Evolutionary conservation across 148 eudicot species (phyloP).

Genomic region (Chenopodium berlandieri): DNA sequence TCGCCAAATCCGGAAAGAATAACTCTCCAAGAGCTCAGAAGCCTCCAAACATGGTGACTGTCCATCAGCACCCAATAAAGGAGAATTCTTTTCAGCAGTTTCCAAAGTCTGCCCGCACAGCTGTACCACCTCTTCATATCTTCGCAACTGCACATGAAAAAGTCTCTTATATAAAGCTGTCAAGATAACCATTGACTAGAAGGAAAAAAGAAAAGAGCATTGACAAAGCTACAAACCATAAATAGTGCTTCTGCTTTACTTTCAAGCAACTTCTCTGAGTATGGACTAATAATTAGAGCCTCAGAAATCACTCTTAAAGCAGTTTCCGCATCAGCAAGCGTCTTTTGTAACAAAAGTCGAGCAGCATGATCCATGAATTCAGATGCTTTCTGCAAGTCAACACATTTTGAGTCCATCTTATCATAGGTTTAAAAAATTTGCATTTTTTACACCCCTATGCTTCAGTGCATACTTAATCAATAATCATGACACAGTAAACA

Average conservation of each 20-base stretch:
- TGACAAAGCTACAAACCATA: slow-evolving; percentile 48
- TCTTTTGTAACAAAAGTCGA: slow-evolving; percentile 50
- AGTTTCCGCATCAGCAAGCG: slow-evolving; percentile 41
- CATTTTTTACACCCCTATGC: not conserved
- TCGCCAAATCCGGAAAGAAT: slow-evolving; percentile 56
- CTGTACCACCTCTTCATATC: slow-evolving; percentile 79
- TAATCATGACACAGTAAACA: not conserved
- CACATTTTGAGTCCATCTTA: slow-evolving; percentile 7
- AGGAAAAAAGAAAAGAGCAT: not conserved
- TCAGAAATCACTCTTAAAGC: slow-evolving; percentile 62
- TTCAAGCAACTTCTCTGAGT: slow-evolving; percentile 67
- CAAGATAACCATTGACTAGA: slow-evolving; percentile 10
- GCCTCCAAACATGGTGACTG: slow-evolving; percentile 32
- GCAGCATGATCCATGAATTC: slow-evolving; percentile 64
- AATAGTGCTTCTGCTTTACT: slow-evolving; percentile 90
- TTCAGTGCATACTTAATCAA: not conserved
- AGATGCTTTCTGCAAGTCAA: slow-evolving; percentile 61
- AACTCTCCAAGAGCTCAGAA: slow-evolving; percentile 35
- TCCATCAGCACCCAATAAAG: slow-evolving; percentile 29
- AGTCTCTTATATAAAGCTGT: not conserved
- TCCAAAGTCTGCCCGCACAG: slow-evolving; percentile 61
- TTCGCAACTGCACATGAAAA: slow-evolving; percentile 56
- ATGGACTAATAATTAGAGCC: slow-evolving; percentile 67
- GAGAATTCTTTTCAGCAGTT: slow-evolving; percentile 53
- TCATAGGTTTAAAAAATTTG: not conserved